phyloP scores from a whole-genome alignment of 2,329 filamentous ascomycete species.

The Beauveria scarabaeidicola region DNA sequence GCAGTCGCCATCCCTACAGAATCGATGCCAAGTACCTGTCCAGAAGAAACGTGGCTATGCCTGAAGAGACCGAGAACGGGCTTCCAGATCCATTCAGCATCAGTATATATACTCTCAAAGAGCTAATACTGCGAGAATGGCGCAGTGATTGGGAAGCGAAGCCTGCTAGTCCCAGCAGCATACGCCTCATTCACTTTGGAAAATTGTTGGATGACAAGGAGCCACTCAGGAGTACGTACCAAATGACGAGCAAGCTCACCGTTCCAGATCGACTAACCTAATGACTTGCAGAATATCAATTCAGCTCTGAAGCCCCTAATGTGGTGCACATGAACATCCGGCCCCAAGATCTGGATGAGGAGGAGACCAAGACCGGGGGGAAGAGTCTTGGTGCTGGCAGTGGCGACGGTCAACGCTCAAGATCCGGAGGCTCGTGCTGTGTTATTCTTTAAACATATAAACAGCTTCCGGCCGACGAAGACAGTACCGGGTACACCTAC shows the following conservation, averaged over 20 bases:
- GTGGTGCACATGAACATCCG: constrained; percentile 93
- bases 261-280: neutral
- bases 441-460: constrained; percentile 44
- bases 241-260: constrained; percentile 5
- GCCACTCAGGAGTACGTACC: constrained; percentile 64
- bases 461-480: neutral
- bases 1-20: constrained; percentile 79
- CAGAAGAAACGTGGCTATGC: constrained; percentile 70
- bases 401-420: constrained; percentile 32
- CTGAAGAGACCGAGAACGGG: constrained; percentile 51
- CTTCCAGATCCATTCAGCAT: constrained; percentile 75
- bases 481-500: neutral
- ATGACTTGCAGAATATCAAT: constrained; percentile 60
- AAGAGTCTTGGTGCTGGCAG: constrained; percentile 33
- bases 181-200: constrained; percentile 86
- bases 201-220: constrained; percentile 86
- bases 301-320: constrained; percentile 65
- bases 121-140: constrained; percentile 91
- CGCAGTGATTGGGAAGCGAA: constrained; percentile 82
- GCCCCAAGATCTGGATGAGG: constrained; percentile 77
- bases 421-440: constrained; percentile 36
- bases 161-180: constrained; percentile 78
- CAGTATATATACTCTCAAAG: constrained; percentile 88
- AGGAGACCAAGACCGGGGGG: constrained; percentile 63
- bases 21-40: constrained; percentile 80